phyloP scores from a whole-genome alignment of 179 eudicot species.

The Beta macrorhiza region DNA sequence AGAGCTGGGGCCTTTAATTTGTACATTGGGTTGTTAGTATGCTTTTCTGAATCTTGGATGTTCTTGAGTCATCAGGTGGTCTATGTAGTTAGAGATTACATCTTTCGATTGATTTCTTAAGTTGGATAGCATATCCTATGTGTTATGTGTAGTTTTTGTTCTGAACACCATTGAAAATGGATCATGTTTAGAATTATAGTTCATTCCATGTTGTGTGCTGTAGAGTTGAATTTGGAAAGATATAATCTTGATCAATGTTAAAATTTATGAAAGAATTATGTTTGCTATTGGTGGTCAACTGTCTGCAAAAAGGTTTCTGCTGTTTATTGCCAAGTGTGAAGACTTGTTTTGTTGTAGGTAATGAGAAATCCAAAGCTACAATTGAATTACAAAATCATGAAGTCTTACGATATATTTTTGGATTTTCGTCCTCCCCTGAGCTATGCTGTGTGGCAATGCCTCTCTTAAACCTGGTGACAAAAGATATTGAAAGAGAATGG shows the following conservation, averaged over 20 bases:
- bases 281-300: neutral
- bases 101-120: neutral
- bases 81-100: no score
- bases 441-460: neutral
- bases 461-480: neutral
- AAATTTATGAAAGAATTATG: neutral
- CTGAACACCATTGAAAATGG: neutral
- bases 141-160: neutral
- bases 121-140: neutral
- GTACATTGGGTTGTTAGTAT: neutral
- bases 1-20: neutral
- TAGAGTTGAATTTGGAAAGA: constrained; percentile 1
- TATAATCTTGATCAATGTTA: neutral
- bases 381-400: neutral
- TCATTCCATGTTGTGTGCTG: neutral
- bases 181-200: neutral
- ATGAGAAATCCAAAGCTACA: neutral
- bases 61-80: no score
- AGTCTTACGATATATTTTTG: neutral
- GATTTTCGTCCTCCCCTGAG: neutral
- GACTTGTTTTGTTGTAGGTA: neutral
- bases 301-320: neutral
- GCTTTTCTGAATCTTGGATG: neutral
- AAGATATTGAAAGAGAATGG: neutral
- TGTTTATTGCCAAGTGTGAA: neutral